Conservation (phyloP, 176 grass and related monocot species). For the Rhynchospora breviuscula region DNA sequence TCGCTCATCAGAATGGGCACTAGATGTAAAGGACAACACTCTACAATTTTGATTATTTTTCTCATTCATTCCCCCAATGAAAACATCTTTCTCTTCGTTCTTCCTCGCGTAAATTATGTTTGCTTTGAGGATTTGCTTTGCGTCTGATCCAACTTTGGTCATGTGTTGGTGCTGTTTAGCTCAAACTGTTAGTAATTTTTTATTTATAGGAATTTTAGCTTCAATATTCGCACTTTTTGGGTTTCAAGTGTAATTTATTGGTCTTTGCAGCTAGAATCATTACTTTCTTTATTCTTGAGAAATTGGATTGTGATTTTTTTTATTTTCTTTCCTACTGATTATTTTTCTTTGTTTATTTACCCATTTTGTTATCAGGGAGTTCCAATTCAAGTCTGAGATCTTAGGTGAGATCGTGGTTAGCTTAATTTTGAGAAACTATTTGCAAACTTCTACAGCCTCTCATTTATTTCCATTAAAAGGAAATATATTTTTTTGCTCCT, state of each 20-base stretch:
- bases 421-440: background rate
- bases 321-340: background rate
- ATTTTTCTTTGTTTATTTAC: background rate
- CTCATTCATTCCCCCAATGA: no score
- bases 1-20: no score
- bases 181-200: slow-evolving; percentile 26
- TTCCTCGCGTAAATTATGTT: no score
- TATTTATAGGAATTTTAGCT: slow-evolving; percentile 8
- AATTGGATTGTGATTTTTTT: background rate
- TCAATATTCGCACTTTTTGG: background rate
- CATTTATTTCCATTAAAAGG: background rate
- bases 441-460: background rate
- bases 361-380: background rate
- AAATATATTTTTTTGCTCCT: background rate
- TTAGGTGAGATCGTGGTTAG: background rate
- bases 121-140: background rate
- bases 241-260: background rate
- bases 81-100: no score
- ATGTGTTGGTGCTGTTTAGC: slow-evolving; percentile 30
- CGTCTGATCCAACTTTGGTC: slow-evolving; percentile 12
- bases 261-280: background rate
- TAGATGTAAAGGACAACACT: no score
- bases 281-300: background rate
- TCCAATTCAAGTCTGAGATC: background rate
- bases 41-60: no score